Percentiles rank a stretch among this genome's conserved stretches.
These are phyloP conservation scores for Candida anglica DNA, from an alignment of 805 yeast genomes.

Conservation along the genomic window DNA sequence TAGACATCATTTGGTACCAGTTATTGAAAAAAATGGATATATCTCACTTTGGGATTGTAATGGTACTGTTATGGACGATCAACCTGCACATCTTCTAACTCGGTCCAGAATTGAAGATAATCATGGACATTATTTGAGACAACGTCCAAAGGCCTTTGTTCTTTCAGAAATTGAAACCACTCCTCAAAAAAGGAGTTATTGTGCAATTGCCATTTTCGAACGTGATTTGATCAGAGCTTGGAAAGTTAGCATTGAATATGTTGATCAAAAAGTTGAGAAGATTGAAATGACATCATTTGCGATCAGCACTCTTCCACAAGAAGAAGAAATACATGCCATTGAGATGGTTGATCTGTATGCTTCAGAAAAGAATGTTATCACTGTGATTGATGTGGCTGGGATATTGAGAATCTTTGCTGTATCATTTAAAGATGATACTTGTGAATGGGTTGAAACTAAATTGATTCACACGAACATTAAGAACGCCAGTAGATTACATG, in stretches of 20 bases:
- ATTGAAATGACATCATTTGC: conserved; percentile 14
- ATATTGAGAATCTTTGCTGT: conserved; percentile 16
- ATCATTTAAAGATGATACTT: conserved; percentile 9
- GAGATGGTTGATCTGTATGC: conserved; percentile 58
- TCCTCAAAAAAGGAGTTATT: conserved; percentile 15
- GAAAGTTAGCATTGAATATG: conserved; percentile 22
- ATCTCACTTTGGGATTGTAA: conserved; percentile 64
- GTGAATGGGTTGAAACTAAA: conserved; percentile 51
- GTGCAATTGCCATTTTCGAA: conserved; percentile 49
- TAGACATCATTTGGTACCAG: conserved; percentile 28
- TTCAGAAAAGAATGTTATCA: conserved; percentile 39
- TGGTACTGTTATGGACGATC: conserved; percentile 24
- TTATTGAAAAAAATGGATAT: conserved; percentile 26
- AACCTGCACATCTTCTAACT: conserved; percentile 21
- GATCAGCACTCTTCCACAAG: conserved; percentile 37
- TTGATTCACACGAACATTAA: conserved; percentile 53
- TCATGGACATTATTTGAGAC: conserved; percentile 4
- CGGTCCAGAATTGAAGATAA: conserved; percentile 11
- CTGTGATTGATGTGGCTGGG: conserved; percentile 49
- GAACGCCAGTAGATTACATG: conserved; percentile 54
- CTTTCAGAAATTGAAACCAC: conserved; percentile 10
- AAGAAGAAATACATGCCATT: conserved; percentile 37
- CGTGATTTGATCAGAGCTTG: conserved; percentile 36
- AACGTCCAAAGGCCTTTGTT: conserved; percentile 21
- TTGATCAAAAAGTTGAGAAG: conserved; percentile 8